Percentiles rank a stretch among this genome's conserved stretches.
These are phyloP conservation scores for Ceratocystis smalleyi DNA, from an alignment of 2,329 filamentous ascomycete species.

Conservation along the genomic window DNA sequence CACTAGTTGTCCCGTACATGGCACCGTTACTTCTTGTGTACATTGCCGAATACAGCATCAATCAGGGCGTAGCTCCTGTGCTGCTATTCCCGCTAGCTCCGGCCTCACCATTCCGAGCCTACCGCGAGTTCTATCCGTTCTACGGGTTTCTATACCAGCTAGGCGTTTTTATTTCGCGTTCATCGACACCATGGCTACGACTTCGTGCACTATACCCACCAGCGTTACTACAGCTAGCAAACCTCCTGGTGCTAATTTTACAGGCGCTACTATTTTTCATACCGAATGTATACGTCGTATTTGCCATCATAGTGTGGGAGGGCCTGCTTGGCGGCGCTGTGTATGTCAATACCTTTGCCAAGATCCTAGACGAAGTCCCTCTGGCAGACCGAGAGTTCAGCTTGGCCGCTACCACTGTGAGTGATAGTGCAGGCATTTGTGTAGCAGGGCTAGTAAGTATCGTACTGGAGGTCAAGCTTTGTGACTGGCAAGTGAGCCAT, in stretches of 20 bases:
- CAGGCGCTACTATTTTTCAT: constrained; percentile 72
- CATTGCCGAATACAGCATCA: constrained; percentile 87
- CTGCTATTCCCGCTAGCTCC: constrained; percentile 62
- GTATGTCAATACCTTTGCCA: constrained; percentile 91
- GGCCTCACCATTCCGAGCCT: constrained; percentile 62
- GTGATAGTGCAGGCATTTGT: constrained; percentile 81
- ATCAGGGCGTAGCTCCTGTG: constrained; percentile 83
- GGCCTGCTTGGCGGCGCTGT: constrained; percentile 79
- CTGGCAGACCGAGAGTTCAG: constrained; percentile 77
- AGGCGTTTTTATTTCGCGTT: constrained; percentile 87
- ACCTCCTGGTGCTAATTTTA: constrained; percentile 54
- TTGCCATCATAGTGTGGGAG: constrained; percentile 81
- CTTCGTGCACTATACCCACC: constrained; percentile 70
- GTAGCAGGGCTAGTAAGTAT: constrained; percentile 75
- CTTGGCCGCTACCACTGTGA: constrained; percentile 75
- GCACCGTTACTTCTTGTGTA: constrained; percentile 83
- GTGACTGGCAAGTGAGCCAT: constrained; percentile 66
- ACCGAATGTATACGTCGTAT: constrained; percentile 74
- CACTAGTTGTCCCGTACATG: constrained; percentile 70
- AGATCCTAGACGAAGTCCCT: constrained; percentile 73
- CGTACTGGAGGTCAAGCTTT: constrained; percentile 64
- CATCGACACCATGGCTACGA: constrained; percentile 73
- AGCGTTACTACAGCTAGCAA: constrained; percentile 64
- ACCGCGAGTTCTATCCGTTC: constrained; percentile 80
- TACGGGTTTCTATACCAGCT: constrained; percentile 92